Conservation (phyloP, 2,329 filamentous ascomycete species). For the Rugonectria rugulosa region DNA sequence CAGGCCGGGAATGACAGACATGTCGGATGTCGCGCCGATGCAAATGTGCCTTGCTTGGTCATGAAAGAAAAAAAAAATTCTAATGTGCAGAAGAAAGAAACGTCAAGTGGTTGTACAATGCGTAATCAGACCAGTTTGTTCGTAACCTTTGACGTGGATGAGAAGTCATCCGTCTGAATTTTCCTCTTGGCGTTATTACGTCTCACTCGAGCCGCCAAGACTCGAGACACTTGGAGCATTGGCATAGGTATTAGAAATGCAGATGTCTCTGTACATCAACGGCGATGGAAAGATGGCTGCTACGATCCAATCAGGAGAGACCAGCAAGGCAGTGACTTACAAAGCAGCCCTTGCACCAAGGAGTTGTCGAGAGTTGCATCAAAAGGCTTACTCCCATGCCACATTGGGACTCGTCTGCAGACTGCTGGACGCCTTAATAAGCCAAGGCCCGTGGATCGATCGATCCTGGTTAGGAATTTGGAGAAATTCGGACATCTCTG, state of each 20-base stretch:
- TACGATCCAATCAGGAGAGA: constrained; percentile 16
- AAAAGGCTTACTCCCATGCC: neutral
- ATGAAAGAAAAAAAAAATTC: neutral
- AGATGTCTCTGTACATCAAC: neutral
- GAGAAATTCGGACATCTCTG: constrained; percentile 1
- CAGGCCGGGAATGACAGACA: neutral
- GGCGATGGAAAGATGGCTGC: constrained; percentile 6
- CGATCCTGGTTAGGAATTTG: neutral
- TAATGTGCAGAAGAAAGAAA: neutral
- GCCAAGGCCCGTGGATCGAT: neutral
- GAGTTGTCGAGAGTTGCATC: neutral
- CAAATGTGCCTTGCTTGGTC: too few relatives aligned
- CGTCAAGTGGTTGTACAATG: neutral
- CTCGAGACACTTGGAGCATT: neutral
- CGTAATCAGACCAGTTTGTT: neutral
- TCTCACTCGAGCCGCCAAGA: too few relatives aligned
- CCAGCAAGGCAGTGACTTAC: neutral
- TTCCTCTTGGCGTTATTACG: too few relatives aligned
- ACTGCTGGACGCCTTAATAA: neutral
- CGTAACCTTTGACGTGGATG: neutral
- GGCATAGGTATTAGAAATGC: neutral
- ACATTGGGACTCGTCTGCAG: constrained; percentile 3
- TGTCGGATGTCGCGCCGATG: too few relatives aligned
- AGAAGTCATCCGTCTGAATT: neutral
- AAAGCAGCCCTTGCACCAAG: neutral